Evolutionary conservation across 1,139 yeast genomes (phyloP), one percentile per base, ranked within the genome.

Genomic region (Debaryomyces subglobosus): DNA sequence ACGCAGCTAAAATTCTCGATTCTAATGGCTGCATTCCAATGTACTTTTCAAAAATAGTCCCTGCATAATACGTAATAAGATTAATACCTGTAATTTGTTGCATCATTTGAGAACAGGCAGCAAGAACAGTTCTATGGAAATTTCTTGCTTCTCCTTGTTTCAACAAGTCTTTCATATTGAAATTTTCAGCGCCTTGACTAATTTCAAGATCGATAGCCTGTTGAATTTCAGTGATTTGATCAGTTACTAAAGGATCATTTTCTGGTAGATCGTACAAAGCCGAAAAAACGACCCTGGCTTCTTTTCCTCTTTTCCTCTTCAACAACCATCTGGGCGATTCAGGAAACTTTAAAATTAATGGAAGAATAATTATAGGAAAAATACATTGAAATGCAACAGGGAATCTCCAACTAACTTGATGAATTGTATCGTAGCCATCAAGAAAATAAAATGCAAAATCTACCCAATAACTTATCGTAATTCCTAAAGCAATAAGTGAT

Each of bases 241-340:
- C 68, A 29, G 60, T 57, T 3, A 69, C 57, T 42, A 59, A 51
- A 9, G 59, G 57, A 43, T 65, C 61, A 48, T 63, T 56, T 21
- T 59, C 64, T 3, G 74, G 67, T 45, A 68, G 45, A 46, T 68
- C 74, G 36, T 69, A 74, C 42, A 81, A 62, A 3, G 79, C 73
- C 15, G 80, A 71, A 48, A 81, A 67, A 13, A 81, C 74, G 18
- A 60, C 64, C 50, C 74, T 66, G 1, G 86, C 87, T 53, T 82
- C 86, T 4, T 68, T 69, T 24, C 63, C 59, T 49, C 74, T 64
- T 18, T 72, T 75, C 48, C 65, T 64, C 42, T 68, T 64, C 29
- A 77, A 60, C 45, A 77, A 64, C 79, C 80, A 77, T 57, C 82
- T 69, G 8, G 83, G 83, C 5, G 81, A 74, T 63, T 79, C 83